Evolutionary conservation across 441 rosid species (phyloP), one percentile per base, ranked within the genome.

Genomic region (Corymbia calophylla): DNA sequence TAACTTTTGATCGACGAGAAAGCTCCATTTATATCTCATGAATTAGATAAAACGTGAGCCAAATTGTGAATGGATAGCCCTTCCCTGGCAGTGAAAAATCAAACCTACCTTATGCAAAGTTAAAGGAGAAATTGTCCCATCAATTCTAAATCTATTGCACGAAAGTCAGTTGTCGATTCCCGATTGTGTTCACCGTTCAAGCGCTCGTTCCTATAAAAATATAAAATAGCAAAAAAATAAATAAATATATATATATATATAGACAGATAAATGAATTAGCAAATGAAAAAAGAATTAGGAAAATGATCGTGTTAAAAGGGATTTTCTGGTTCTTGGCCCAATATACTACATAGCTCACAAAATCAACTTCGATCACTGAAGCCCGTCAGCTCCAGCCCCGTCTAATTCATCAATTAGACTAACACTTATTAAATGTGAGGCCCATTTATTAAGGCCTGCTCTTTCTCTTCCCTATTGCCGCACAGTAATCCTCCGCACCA

Each of bases 71-170:
- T 1, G 1, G 13, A 70, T 5, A 32, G 8, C 15, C 11, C 27
- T 5, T 70, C 11, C 47, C 6, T 70, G 32, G 2, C 7, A 32
- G 48, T 70, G 2, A 70, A 0, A 32, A 18, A 35, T 32, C 2
- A 3, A 5, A 32, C 23, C 2, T 9, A 9, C 6, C 6, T 10
- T 32, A 0, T 9, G 13, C 7, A 31, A 66, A 31, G 77, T 17
- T 31, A 18, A 6, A 21, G 7, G 80, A 39, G 11, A 19, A 70
- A 70, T 70, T 18, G 12, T 68, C 19, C 13, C 17, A 17, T 32
- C 3, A 9, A 2, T 17, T 18, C 9, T 17, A 17, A 8, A 18
- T 68, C 5, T 68, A 16, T 66, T 17, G 19, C 31, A 18, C 0
- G 4, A 32, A 17, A 4, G 13, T 3, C 14, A 39, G 5, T 39